Evolutionary conservation across 148 eudicot genomes (phyloP).

Genomic region (Spergularia bocconei): DNA sequence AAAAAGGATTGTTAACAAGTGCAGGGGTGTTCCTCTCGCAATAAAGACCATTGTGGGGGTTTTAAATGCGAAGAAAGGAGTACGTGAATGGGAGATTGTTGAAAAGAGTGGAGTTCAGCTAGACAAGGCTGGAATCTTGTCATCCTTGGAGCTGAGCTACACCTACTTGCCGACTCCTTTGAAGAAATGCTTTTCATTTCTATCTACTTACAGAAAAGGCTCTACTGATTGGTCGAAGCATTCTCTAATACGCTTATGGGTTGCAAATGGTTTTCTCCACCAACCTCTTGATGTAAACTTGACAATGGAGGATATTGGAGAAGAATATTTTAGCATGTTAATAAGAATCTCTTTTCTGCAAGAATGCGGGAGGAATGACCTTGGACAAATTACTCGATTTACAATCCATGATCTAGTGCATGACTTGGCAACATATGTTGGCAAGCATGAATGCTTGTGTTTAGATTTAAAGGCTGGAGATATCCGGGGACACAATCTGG

Average conservation of each 20-base stretch:
- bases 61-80: background rate
- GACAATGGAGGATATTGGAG: background rate
- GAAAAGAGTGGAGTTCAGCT: background rate
- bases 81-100: background rate
- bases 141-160: slow-evolving; percentile 16
- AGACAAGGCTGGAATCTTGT: slow-evolving; percentile 1
- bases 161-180: background rate
- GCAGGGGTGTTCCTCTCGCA: slow-evolving; percentile 6
- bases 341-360: background rate
- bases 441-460: background rate
- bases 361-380: background rate
- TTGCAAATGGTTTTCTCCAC: background rate
- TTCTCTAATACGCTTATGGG: background rate
- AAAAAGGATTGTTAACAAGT: background rate
- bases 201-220: background rate
- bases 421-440: slow-evolving; percentile 1
- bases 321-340: background rate
- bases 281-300: background rate
- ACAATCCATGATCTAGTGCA: background rate
- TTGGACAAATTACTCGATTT: background rate
- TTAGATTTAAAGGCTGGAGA: background rate
- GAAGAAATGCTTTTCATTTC: slow-evolving; percentile 3
- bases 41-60: slow-evolving; percentile 5
- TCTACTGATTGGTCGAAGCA: background rate
- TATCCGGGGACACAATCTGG: too few species aligned